Base-by-base conservation (phyloP, 2,329 filamentous ascomycete genomes). In the Tolypocladium album region DNA sequence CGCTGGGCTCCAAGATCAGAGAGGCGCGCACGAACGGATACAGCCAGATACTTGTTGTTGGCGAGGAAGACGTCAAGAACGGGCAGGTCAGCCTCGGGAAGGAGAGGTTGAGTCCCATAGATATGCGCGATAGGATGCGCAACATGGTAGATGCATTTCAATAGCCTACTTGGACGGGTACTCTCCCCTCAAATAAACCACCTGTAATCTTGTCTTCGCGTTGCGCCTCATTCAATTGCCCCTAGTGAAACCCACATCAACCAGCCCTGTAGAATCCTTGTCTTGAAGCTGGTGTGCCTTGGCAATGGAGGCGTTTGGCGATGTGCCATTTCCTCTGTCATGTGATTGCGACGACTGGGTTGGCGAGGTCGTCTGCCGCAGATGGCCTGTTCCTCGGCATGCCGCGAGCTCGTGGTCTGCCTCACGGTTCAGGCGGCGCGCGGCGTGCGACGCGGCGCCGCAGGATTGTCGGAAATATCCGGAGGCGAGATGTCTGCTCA, bases 1-100 rank as follows among this genome's bases (percentile, higher is more conserved):
- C 82, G 0, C 71, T 95, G 11, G 79, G 80, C 2, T 83, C 85
- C 69, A 95, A 94, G 72, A 80, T 91, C 27, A 80, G 81, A 39
- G 84, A 89, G 68, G 91, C 90, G n/a, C 87, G 83, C 64, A 70
- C 74, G 56, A 88, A 86, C 72, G 87, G 86, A 47, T 94, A 92
- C 70, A 85, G 88, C 58, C 78, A 89, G 59, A 84, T 94, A 58
- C 79, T 90, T 39, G 85, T 92, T 1, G 77, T 94, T 13, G 92
- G 92, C 1, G 78, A 84, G 38, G 79, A 79, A 60, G 85, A 92
- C 65, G 72, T 89, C 2, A 74, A 77, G n/a, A 78, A 77, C 17
- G 77, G 79, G 45, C 81, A 78, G n/a, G 76, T 92, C 39, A 82
- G 65, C 7, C 61, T 72, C 24, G 71, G 70, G 45, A 75, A 73